phyloP scores from a whole-genome alignment of 352 stramenopile genomes.

The Phytophthora rubi region DNA sequence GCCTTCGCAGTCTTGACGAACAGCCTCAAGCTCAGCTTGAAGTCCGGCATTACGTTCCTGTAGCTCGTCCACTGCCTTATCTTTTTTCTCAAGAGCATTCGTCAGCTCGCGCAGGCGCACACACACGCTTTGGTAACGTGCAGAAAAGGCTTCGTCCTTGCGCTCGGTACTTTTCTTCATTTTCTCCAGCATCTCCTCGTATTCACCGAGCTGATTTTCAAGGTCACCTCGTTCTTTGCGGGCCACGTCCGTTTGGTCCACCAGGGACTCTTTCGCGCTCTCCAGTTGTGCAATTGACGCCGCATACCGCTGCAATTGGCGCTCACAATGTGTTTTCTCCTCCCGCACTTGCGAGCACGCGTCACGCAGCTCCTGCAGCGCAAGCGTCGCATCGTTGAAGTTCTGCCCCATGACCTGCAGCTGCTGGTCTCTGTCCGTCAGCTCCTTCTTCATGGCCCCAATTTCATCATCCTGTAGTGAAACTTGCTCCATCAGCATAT shows the following conservation, averaged over 20 bases:
- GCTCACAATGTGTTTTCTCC: constrained; percentile 72
- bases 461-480: constrained; percentile 82
- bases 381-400: constrained; percentile 76
- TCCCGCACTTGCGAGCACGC: constrained; percentile 57
- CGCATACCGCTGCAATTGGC: constrained; percentile 74
- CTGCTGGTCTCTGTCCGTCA: constrained; percentile 71
- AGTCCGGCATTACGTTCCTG: constrained; percentile 49
- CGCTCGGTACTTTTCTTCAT: constrained; percentile 64
- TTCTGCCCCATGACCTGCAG: constrained; percentile 75
- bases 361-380: constrained; percentile 71
- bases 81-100: constrained; percentile 57
- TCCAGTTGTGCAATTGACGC: constrained; percentile 71
- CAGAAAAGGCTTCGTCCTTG: constrained; percentile 67
- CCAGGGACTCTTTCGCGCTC: constrained; percentile 53
- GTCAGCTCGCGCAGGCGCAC: constrained; percentile 69
- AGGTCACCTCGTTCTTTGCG: constrained; percentile 42
- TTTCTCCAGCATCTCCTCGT: constrained; percentile 62
- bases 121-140: constrained; percentile 79
- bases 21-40: constrained; percentile 65
- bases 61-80: constrained; percentile 57
- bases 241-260: constrained; percentile 42
- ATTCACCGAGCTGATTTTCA: constrained; percentile 65
- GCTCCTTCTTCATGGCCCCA: constrained; percentile 63
- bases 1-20: constrained; percentile 79
- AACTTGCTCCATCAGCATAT: constrained; percentile 83